These are phyloP conservation scores for Penicillium pancosmium DNA, from an alignment of 495 filamentous ascomycete species.

Conservation along the genomic window DNA sequence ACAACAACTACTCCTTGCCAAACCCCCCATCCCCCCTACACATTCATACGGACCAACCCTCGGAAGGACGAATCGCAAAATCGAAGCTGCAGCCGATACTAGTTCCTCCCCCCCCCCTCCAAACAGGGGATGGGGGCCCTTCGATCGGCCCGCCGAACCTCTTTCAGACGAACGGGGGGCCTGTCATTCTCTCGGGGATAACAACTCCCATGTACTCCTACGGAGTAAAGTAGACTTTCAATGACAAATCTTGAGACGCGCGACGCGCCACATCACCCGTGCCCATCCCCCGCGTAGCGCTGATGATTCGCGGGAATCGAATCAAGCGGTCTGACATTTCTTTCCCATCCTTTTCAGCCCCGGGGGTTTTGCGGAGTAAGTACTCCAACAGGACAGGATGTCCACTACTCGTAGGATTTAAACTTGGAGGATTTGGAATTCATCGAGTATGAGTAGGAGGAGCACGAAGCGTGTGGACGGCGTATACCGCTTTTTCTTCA, in stretches of 20 bases:
- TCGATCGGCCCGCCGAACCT: neutral
- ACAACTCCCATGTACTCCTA: no score
- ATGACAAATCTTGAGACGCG: slow-evolving; percentile 33
- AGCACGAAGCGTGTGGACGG: neutral
- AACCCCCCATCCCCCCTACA: no score
- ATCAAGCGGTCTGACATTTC: slow-evolving; percentile 11
- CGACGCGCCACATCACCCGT: slow-evolving; percentile 1
- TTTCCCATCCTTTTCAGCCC: neutral
- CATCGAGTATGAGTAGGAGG: neutral
- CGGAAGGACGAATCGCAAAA: no score
- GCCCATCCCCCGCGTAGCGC: neutral
- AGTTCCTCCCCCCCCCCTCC: neutral
- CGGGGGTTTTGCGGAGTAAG: no score
- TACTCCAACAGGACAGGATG: no score
- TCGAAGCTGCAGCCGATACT: no score
- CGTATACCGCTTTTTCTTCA: neutral
- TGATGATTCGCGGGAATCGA: slow-evolving; percentile 1
- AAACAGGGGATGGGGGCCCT: no score
- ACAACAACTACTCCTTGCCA: no score
- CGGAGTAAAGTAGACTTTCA: neutral
- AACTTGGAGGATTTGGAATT: neutral
- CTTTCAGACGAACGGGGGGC: neutral
- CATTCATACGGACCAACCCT: no score
- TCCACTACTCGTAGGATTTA: no score
- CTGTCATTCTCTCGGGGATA: neutral